Conservation (phyloP, 106 monocot genomes). For the Allium sativum region DNA sequence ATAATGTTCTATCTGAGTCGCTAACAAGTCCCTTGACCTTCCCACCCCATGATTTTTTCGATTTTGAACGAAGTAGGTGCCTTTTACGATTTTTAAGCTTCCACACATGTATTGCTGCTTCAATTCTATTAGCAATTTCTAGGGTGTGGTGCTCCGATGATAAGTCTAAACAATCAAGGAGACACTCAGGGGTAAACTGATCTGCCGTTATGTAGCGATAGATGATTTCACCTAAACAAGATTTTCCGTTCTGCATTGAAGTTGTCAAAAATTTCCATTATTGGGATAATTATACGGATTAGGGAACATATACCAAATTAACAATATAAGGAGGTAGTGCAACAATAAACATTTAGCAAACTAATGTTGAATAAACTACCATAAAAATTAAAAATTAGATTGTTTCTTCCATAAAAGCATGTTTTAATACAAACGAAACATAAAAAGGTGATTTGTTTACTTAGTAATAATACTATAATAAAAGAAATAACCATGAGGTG, state of each 20-base stretch:
- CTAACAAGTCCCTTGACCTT: slow-evolving; percentile 73
- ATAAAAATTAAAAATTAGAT: too few relatives aligned
- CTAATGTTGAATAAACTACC: too few relatives aligned
- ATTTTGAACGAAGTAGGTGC: slow-evolving; percentile 28
- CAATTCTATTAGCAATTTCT: slow-evolving; percentile 88
- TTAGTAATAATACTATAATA: too few relatives aligned
- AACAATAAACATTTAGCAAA: too few relatives aligned
- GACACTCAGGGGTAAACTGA: slow-evolving; percentile 86
- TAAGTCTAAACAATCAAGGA: slow-evolving; percentile 80
- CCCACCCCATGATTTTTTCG: slow-evolving; percentile 68
- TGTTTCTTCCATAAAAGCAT: too few relatives aligned
- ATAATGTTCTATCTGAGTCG: slow-evolving; percentile 39
- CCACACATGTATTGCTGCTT: slow-evolving; percentile 88
- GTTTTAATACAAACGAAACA: too few relatives aligned
- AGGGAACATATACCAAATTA: background rate
- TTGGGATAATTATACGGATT: background rate
- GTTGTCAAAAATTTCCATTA: background rate
- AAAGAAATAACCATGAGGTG: too few relatives aligned
- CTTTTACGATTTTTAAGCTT: slow-evolving; percentile 39
- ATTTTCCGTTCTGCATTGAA: slow-evolving; percentile 67
- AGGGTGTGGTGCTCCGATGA: slow-evolving; percentile 88
- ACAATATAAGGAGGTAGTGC: too few relatives aligned
- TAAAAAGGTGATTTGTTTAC: too few relatives aligned
- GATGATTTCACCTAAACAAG: slow-evolving; percentile 90
- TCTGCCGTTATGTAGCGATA: slow-evolving; percentile 87